Base-by-base conservation (phyloP, 495 filamentous ascomycete genomes). In the Aspergillus hancockii region DNA sequence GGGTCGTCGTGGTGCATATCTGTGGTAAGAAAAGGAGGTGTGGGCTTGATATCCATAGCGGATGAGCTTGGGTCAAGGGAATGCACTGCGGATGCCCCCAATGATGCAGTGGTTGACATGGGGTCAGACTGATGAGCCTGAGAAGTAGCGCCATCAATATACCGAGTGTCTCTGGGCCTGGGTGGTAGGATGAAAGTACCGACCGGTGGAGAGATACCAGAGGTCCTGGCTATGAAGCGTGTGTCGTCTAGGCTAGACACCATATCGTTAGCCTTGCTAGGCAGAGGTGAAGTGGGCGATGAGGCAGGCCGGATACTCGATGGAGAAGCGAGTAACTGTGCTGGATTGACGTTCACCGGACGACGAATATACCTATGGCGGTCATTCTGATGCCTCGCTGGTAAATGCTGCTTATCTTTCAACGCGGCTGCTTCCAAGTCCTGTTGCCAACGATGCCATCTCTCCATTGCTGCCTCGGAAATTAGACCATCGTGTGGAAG, bases 381-480 rank as follows among this genome's bases (percentile, higher is more conserved):
- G n/a, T 65, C 59, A 38, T 63, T 70, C 59, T 58, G 63, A 47
- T 36, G 49, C 45, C 40, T 59, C 34, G 30, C 62, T 58, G 49
- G 65, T 50, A 41, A 49, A 49, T 34, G 49, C 22, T 46, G 59
- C 49, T 19, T 62, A 55, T 41, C 46, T 54, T 10, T 69, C 51
- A 59, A 64, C 56, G 80, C 83, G 4, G 81, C 87, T 43, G 79
- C 76, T 60, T 78, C 78, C 9, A 98, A 77, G 60, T 98, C 93
- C 38, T 81, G 75, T 51, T 74, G 81, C 94, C 94, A 98, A 61
- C 83, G 80, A 16, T 81, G 59, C 77, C 84, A 97, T 41, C 95
- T 83, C 41, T 90, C 85, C 50, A 79, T 78, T 41, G 95, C 88
- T 54, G 83, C 85, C 36, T 81, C 84, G 4, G 93, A 91, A 28